Conservation (phyloP, 1,139 yeast species). For the Kurtzmaniella quercitrusa region DNA sequence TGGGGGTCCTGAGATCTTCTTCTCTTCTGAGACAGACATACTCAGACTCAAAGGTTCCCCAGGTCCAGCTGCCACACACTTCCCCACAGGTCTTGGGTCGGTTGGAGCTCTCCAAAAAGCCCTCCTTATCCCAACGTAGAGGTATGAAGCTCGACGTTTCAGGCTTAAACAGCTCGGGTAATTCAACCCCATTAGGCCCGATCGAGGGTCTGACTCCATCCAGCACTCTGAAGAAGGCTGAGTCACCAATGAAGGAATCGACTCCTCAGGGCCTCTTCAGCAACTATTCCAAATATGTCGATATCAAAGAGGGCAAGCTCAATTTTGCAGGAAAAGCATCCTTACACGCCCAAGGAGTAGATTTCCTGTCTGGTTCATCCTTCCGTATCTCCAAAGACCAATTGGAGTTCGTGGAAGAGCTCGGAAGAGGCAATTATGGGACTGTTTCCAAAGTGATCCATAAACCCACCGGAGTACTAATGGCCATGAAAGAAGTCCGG, state of each 20-base stretch:
- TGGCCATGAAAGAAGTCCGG: slow-evolving; percentile 98
- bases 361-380: slow-evolving; percentile 82
- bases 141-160: slow-evolving; percentile 48
- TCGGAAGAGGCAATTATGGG: slow-evolving; percentile 95
- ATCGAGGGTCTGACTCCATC: slow-evolving; percentile 8
- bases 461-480: slow-evolving; percentile 85
- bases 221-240: slow-evolving; percentile 6
- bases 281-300: slow-evolving; percentile 80
- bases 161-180: slow-evolving; percentile 15
- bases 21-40: not conserved
- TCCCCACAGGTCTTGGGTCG: slow-evolving; percentile 20
- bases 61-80: slow-evolving; percentile 10
- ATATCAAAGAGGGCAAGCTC: slow-evolving; percentile 84
- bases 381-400: slow-evolving; percentile 86
- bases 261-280: slow-evolving; percentile 60
- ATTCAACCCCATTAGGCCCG: slow-evolving; percentile 2
- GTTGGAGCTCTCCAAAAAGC: slow-evolving; percentile 24
- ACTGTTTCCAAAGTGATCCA: slow-evolving; percentile 89
- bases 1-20: slow-evolving; percentile 1
- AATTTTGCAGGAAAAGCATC: slow-evolving; percentile 94
- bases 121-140: slow-evolving; percentile 56
- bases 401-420: slow-evolving; percentile 75
- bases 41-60: not conserved
- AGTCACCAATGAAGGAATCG: slow-evolving; percentile 8
- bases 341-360: slow-evolving; percentile 85